phyloP scores from a whole-genome alignment of 1,139 yeast species.

The Pichia sorboxylosa region DNA sequence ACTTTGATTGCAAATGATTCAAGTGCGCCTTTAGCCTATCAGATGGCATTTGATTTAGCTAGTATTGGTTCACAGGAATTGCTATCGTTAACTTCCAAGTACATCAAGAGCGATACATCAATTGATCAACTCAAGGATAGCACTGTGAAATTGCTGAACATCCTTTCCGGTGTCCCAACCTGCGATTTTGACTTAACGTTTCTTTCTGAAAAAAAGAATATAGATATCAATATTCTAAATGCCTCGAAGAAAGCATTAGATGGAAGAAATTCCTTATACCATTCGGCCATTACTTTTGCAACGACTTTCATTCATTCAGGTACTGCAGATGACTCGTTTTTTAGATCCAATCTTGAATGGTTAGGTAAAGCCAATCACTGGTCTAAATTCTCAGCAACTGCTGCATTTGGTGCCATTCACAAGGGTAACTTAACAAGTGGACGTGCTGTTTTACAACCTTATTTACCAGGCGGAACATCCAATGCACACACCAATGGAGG shows the following conservation, averaged over 20 bases:
- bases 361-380: slow-evolving; percentile 93
- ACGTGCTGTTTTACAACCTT: slow-evolving; percentile 75
- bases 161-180: slow-evolving; percentile 86
- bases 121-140: slow-evolving; percentile 27
- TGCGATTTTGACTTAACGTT: slow-evolving; percentile 90
- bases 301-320: slow-evolving; percentile 96
- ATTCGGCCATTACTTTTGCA: slow-evolving; percentile 89
- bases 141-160: slow-evolving; percentile 42
- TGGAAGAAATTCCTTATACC: slow-evolving; percentile 89
- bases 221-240: slow-evolving; percentile 73
- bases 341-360: slow-evolving; percentile 89
- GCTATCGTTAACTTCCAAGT: slow-evolving; percentile 46
- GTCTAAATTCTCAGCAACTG: slow-evolving; percentile 97
- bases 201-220: slow-evolving; percentile 73
- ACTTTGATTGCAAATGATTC: slow-evolving; percentile 36
- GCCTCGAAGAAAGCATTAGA: slow-evolving; percentile 75
- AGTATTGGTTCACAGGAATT: slow-evolving; percentile 89
- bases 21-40: slow-evolving; percentile 57
- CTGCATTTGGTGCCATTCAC: slow-evolving; percentile 95
- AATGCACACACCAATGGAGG: slow-evolving; percentile 94
- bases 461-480: slow-evolving; percentile 70
- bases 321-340: slow-evolving; percentile 89
- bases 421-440: slow-evolving; percentile 92
- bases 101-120: slow-evolving; percentile 33
- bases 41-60: slow-evolving; percentile 91